phyloP scores from a whole-genome alignment of 140 eudicot species.

The Anethum foeniculum region DNA sequence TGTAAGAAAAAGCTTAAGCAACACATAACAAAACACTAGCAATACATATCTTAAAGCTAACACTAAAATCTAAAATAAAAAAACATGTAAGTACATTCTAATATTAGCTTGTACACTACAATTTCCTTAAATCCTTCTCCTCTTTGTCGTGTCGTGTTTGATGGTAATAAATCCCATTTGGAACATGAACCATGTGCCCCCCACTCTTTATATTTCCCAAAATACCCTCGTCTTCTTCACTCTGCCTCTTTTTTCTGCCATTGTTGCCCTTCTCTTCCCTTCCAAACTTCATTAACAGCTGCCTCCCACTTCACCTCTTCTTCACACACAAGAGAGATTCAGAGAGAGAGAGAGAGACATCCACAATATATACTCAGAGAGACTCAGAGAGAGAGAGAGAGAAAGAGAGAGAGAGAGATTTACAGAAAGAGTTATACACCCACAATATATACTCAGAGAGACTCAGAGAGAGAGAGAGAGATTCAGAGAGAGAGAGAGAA shows the following conservation, averaged over 20 bases:
- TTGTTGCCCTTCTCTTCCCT: neutral
- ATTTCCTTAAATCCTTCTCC: neutral
- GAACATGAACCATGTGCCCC: slow-evolving; percentile 19
- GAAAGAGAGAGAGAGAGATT: neutral
- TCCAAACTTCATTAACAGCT: slow-evolving; percentile 5
- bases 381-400: neutral
- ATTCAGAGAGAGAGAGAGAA: too few species aligned
- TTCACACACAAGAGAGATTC: neutral
- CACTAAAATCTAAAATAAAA: neutral
- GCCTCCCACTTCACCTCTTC: neutral
- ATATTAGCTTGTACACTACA: slow-evolving; percentile 1
- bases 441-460: too few species aligned
- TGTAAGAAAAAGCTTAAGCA: neutral
- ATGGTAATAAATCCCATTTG: neutral
- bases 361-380: too few species aligned
- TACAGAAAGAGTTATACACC: too few species aligned
- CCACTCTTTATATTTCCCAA: slow-evolving; percentile 1
- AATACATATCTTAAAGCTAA: neutral
- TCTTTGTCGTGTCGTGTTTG: neutral
- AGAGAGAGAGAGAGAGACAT: neutral
- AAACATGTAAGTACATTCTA: neutral
- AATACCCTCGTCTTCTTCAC: slow-evolving; percentile 4
- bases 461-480: too few species aligned
- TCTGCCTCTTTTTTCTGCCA: neutral
- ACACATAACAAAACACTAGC: neutral